These are phyloP conservation scores for Eucalyptus tenuipes DNA, from an alignment of 345 rosid species.

Conservation along the genomic window DNA sequence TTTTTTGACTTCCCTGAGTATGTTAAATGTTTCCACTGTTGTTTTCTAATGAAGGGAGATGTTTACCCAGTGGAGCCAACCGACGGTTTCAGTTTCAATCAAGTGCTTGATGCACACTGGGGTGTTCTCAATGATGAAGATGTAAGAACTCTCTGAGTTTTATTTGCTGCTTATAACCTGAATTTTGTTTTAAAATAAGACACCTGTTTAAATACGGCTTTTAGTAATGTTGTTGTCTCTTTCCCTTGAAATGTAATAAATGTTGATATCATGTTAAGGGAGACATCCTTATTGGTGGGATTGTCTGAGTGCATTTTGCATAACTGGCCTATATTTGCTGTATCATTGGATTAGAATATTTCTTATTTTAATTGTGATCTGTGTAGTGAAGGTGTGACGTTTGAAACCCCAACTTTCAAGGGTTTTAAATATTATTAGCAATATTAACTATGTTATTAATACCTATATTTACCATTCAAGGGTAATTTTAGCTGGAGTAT, in stretches of 20 bases:
- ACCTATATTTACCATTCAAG: neutral
- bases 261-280: neutral
- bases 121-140: constrained; percentile 82
- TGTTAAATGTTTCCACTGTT: neutral
- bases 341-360: neutral
- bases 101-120: constrained; percentile 95
- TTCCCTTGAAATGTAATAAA: neutral
- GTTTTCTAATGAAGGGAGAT: constrained; percentile 49
- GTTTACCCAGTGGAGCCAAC: constrained; percentile 88
- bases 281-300: neutral
- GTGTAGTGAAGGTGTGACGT: neutral
- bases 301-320: neutral
- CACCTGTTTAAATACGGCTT: neutral
- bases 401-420: neutral
- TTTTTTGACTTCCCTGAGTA: neutral
- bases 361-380: neutral
- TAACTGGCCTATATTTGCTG: neutral
- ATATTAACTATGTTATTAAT: neutral
- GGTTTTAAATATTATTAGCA: neutral
- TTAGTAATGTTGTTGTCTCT: neutral
- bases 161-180: neutral
- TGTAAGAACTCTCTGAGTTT: constrained; percentile 30
- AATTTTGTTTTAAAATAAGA: neutral
- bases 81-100: constrained; percentile 23
- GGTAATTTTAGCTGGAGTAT: neutral